Conservation (phyloP, 768 basidiomycete species). For the Bullera alba region DNA sequence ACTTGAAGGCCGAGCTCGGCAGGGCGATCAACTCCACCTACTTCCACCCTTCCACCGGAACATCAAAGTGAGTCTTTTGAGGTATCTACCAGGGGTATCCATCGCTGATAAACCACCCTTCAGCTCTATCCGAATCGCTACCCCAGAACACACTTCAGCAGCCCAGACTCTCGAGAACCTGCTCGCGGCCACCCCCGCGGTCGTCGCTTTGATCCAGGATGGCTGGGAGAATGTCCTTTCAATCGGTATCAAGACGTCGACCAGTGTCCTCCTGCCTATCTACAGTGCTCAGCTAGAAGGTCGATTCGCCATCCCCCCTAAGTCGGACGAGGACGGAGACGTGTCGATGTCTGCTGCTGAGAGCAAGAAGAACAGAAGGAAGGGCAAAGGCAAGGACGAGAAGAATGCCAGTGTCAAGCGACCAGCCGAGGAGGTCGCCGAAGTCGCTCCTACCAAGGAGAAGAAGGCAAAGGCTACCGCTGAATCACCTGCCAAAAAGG, state of each 20-base stretch:
- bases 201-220: conserved; percentile 63
- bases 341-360: conserved; percentile 40
- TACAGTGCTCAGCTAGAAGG: conserved; percentile 75
- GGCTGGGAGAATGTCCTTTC: conserved; percentile 88
- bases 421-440: not conserved
- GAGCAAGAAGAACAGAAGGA: conserved; percentile 2
- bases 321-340: conserved; percentile 52
- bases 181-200: conserved; percentile 64
- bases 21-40: conserved; percentile 89
- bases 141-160: conserved; percentile 59
- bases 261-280: conserved; percentile 76
- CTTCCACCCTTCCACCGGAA: conserved; percentile 90
- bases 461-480: conserved; percentile 2
- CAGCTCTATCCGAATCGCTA: conserved; percentile 78
- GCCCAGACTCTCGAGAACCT: conserved; percentile 73
- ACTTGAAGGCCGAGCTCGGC: conserved; percentile 86
- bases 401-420: conserved; percentile 8
- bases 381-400: conserved; percentile 5
- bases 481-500: not conserved
- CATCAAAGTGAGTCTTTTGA: conserved; percentile 81
- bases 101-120: not conserved
- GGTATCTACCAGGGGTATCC: not conserved
- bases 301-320: conserved; percentile 54
- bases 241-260: conserved; percentile 81
- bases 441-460: not conserved